These are phyloP conservation scores for Cardiospermum halicacabum DNA, from an alignment of 345 rosid genomes.

Conservation along the genomic window DNA sequence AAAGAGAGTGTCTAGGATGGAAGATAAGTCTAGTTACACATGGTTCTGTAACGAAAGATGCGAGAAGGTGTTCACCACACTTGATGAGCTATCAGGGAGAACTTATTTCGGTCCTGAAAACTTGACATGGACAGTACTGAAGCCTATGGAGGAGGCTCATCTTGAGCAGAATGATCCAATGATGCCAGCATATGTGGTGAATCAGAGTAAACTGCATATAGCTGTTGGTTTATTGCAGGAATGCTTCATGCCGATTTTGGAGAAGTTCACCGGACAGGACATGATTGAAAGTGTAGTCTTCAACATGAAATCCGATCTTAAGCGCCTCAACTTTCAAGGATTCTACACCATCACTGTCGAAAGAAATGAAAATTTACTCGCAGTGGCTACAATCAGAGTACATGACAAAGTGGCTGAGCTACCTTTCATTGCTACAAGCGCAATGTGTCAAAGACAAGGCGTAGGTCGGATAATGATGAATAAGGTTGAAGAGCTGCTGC, in stretches of 20 bases:
- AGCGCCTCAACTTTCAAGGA: slow-evolving; percentile 48
- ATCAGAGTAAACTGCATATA: slow-evolving; percentile 37
- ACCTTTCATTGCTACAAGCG: slow-evolving; percentile 49
- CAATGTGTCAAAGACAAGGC: slow-evolving; percentile 35
- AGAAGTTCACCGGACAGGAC: slow-evolving; percentile 46
- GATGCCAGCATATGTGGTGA: slow-evolving; percentile 25
- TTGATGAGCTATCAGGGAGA: slow-evolving; percentile 46
- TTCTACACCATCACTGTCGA: slow-evolving; percentile 57
- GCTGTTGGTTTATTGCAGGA: slow-evolving; percentile 64
- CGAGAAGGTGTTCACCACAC: slow-evolving; percentile 29
- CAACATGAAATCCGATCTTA: slow-evolving; percentile 35
- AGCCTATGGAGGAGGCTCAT: slow-evolving; percentile 22
- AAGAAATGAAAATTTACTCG: slow-evolving; percentile 41
- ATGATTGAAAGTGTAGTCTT: slow-evolving; percentile 55
- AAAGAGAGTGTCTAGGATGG: slow-evolving; percentile 2
- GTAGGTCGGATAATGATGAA: slow-evolving; percentile 47
- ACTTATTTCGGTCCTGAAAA: slow-evolving; percentile 27
- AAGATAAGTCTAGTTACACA: slow-evolving; percentile 4
- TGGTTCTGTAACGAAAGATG: slow-evolving; percentile 66
- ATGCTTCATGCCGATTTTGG: slow-evolving; percentile 62
- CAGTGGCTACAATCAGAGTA: slow-evolving; percentile 61
- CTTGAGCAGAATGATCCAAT: not conserved
- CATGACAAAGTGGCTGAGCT: slow-evolving; percentile 53
- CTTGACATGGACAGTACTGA: slow-evolving; percentile 61
- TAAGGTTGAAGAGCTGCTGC: slow-evolving; percentile 51